These are phyloP conservation scores for Fonsecaea nubica DNA, from an alignment of 2,329 filamentous ascomycete species.

Conservation along the genomic window DNA sequence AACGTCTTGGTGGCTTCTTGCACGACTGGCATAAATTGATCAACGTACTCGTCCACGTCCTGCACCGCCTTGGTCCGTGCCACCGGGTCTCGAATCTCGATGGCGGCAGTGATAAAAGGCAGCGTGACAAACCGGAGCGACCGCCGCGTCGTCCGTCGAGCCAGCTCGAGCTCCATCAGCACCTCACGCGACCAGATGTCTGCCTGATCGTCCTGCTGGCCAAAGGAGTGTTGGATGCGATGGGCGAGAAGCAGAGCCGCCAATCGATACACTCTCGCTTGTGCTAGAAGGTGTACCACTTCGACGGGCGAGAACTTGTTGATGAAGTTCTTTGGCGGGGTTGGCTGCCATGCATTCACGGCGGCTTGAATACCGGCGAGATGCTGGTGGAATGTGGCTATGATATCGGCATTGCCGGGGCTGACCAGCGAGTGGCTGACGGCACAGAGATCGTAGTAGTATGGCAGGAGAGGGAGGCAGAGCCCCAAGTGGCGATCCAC, in stretches of 20 bases:
- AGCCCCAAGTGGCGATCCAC: constrained; percentile 27
- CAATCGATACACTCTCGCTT: constrained; percentile 27
- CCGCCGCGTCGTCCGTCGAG: constrained; percentile 9
- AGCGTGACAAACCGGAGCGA: constrained; percentile 24
- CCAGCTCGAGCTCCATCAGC: constrained; percentile 24
- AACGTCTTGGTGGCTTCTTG: constrained; percentile 24
- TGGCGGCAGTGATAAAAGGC: constrained; percentile 23
- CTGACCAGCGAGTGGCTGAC: constrained; percentile 24
- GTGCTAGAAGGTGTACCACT: constrained; percentile 24
- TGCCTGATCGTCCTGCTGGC: constrained; percentile 20
- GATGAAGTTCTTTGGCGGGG: constrained; percentile 17
- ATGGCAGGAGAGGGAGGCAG: constrained; percentile 24
- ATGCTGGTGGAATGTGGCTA: constrained; percentile 10
- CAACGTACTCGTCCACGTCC: constrained; percentile 27
- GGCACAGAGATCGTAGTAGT: constrained; percentile 29
- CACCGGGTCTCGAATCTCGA: constrained; percentile 23
- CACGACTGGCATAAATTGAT: constrained; percentile 26
- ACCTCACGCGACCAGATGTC: constrained; percentile 26
- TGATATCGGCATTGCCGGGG: constrained; percentile 2
- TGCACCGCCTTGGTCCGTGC: constrained; percentile 16
- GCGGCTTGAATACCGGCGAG: constrained; percentile 16
- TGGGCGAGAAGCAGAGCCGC: constrained; percentile 24
- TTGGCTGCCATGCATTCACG: constrained; percentile 23
- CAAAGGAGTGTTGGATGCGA: constrained; percentile 23
- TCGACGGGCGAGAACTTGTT: constrained; percentile 18